Evolutionary conservation across 78 protist species (phyloP).

Genomic region (Dictyostelium citrinum): DNA sequence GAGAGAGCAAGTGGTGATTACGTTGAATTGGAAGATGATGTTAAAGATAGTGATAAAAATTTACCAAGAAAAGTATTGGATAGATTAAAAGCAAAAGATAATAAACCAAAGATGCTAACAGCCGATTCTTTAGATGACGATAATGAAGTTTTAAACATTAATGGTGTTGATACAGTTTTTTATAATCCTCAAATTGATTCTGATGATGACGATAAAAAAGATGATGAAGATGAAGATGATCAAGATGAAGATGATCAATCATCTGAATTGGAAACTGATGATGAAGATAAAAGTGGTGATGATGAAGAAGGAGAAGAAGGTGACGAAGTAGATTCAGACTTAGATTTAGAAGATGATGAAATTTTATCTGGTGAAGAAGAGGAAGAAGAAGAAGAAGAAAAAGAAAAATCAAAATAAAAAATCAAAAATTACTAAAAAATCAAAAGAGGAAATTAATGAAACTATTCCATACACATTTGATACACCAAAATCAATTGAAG

Average conservation of each 20-base stretch:
- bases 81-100: constrained; percentile 19
- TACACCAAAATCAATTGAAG: constrained; percentile 58
- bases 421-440: background rate
- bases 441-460: background rate
- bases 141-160: background rate
- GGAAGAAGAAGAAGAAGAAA: constrained; percentile 27
- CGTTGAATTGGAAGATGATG: constrained; percentile 35
- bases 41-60: background rate
- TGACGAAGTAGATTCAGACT: background rate
- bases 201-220: background rate
- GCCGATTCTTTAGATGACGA: constrained; percentile 29
- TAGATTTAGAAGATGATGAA: constrained; percentile 20
- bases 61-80: background rate
- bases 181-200: background rate
- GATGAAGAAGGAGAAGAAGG: background rate
- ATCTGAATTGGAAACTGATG: background rate
- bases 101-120: constrained; percentile 23
- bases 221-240: constrained; percentile 8
- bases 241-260: constrained; percentile 5
- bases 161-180: background rate
- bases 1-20: constrained; percentile 71
- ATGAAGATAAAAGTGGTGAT: background rate
- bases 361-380: constrained; percentile 29
- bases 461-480: constrained; percentile 73
- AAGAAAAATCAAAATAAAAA: background rate